Percentiles rank a stretch among this genome's conserved stretches.
Conservation (phyloP, 2,329 filamentous ascomycete genomes). For the Fusarium tjaetaba region DNA sequence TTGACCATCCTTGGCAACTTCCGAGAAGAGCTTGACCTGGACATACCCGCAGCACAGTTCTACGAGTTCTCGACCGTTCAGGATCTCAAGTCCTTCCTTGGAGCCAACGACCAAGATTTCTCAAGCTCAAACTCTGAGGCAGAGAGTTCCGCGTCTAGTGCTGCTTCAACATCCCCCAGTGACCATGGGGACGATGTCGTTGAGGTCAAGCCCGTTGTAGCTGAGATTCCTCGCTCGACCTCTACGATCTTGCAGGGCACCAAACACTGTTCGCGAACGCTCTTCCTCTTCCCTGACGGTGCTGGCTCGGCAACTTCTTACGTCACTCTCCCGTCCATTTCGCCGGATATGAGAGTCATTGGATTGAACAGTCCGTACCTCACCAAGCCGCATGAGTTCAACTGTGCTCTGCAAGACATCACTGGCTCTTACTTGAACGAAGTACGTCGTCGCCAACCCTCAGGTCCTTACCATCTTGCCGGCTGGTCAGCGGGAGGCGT, state of each 20-base stretch:
- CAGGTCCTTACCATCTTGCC: not conserved
- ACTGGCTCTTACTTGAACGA: not conserved
- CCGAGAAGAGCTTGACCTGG: slow-evolving; percentile 62
- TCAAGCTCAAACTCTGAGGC: not conserved
- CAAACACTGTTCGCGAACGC: not conserved
- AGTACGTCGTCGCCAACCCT: not conserved
- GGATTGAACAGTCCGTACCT: not conserved
- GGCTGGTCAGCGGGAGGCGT: not conserved
- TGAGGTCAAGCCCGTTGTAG: not conserved
- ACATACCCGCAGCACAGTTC: slow-evolving; percentile 21
- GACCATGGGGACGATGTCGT: not conserved
- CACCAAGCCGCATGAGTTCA: not conserved
- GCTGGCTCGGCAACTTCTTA: not conserved
- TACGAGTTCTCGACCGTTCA: not conserved
- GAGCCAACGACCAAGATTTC: not conserved
- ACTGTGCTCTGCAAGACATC: not conserved
- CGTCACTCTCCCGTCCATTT: not conserved
- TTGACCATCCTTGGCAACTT: slow-evolving; percentile 65
- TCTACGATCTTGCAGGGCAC: not conserved
- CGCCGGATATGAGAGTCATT: not conserved
- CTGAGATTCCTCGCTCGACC: not conserved
- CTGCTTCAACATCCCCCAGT: not conserved
- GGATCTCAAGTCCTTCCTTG: not conserved
- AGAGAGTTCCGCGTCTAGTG: not conserved
- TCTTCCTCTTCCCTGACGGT: not conserved